These are phyloP conservation scores for Cyanidium caldarium DNA, from an alignment of 23 red algal genomes.

Conservation along the genomic window DNA sequence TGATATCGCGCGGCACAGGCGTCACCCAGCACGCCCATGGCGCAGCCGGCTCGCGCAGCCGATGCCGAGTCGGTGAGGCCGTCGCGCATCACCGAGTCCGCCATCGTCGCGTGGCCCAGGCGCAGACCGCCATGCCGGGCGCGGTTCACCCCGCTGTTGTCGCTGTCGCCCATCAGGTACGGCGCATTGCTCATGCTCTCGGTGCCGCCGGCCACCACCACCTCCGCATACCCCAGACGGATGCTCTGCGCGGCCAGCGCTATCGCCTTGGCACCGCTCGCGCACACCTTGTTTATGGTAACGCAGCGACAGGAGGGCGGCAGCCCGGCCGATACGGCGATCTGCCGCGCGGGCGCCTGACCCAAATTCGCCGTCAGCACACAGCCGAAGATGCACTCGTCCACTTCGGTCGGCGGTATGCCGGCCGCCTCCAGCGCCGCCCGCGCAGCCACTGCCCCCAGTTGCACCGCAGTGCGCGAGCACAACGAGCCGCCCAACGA, in stretches of 20 bases:
- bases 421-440: background rate
- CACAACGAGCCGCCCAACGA: slow-evolving; percentile 51
- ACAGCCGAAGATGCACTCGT: slow-evolving; percentile 67
- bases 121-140: background rate
- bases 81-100: slow-evolving; percentile 31
- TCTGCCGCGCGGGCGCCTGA: slow-evolving; percentile 82
- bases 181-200: slow-evolving; percentile 77
- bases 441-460: slow-evolving; percentile 62
- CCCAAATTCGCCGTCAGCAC: slow-evolving; percentile 54
- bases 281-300: slow-evolving; percentile 98
- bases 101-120: slow-evolving; percentile 18
- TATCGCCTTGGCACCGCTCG: slow-evolving; percentile 53
- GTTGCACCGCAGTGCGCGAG: slow-evolving; percentile 28
- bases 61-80: slow-evolving; percentile 37
- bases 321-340: slow-evolving; percentile 40
- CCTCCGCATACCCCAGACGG: slow-evolving; percentile 37
- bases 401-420: slow-evolving; percentile 11
- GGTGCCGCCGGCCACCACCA: slow-evolving; percentile 65
- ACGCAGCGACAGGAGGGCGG: slow-evolving; percentile 56
- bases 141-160: background rate
- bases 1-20: slow-evolving; percentile 15
- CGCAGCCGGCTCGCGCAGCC: slow-evolving; percentile 32
- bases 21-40: slow-evolving; percentile 62
- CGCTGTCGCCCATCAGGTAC: slow-evolving; percentile 25
- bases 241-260: slow-evolving; percentile 58